phyloP scores from a whole-genome alignment of 2,329 filamentous ascomycete species.

The Metarhizium anisopliae region DNA sequence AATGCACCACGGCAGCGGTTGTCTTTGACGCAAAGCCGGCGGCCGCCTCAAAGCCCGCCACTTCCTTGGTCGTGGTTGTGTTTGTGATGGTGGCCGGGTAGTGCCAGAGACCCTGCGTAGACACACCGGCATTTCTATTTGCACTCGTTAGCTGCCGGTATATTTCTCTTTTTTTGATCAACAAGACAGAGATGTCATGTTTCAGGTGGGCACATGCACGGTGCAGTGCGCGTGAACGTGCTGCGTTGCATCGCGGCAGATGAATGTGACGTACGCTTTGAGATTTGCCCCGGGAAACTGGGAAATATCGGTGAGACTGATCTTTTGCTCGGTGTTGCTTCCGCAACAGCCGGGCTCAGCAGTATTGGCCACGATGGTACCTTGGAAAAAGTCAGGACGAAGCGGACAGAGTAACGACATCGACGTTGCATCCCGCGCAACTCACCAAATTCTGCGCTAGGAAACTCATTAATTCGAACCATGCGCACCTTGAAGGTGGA shows the following conservation, averaged over 20 bases:
- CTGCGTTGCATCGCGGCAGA: slow-evolving; percentile 12
- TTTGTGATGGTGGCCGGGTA: slow-evolving; percentile 48
- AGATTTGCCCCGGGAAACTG: background rate
- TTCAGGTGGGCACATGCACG: too few species aligned
- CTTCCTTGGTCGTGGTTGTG: slow-evolving; percentile 39
- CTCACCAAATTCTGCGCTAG: slow-evolving; percentile 39
- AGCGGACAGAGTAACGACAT: slow-evolving; percentile 23
- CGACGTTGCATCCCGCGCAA: slow-evolving; percentile 26
- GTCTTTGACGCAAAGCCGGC: slow-evolving; percentile 27
- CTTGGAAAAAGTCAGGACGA: background rate
- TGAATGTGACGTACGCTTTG: background rate
- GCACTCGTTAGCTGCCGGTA: background rate
- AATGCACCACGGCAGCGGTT: slow-evolving; percentile 51
- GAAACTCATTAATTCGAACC: slow-evolving; percentile 51
- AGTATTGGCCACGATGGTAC: background rate
- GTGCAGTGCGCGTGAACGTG: background rate
- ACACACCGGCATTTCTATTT: slow-evolving; percentile 31
- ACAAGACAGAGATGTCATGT: too few species aligned
- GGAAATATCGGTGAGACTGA: background rate
- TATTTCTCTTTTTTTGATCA: too few species aligned
- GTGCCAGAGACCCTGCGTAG: slow-evolving; percentile 45
- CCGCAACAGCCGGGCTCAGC: background rate
- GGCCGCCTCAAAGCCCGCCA: slow-evolving; percentile 43
- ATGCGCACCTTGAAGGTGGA: slow-evolving; percentile 48
- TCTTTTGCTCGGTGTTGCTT: background rate